These are phyloP conservation scores for Naumovozyma baii DNA, from an alignment of 805 yeast genomes.

Conservation along the genomic window DNA sequence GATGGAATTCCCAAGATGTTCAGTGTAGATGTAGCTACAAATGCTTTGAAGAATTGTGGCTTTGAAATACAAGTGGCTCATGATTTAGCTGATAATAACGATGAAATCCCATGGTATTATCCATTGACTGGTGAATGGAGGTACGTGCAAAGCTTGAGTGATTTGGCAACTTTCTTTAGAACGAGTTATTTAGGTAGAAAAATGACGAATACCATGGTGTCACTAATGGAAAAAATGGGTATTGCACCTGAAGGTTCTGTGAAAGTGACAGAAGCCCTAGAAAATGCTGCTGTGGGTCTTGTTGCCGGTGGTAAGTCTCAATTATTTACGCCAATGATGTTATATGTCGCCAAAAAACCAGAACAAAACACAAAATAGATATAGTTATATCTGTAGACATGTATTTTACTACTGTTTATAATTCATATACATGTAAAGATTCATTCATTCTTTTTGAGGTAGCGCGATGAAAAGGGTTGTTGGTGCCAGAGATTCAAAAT, in stretches of 20 bases:
- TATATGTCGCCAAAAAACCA: constrained; percentile 84
- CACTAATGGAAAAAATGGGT: constrained; percentile 73
- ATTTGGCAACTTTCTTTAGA: constrained; percentile 77
- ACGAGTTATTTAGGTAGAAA: constrained; percentile 80
- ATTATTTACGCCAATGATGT: constrained; percentile 96
- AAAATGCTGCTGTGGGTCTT: constrained; percentile 92
- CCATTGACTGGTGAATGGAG: constrained; percentile 93
- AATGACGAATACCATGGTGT: constrained; percentile 71
- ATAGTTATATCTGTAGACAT: constrained; percentile 1
- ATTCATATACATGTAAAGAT: too few relatives aligned
- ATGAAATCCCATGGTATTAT: constrained; percentile 93
- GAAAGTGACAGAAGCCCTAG: constrained; percentile 85
- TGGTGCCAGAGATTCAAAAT: too few relatives aligned
- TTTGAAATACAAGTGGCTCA: constrained; percentile 65
- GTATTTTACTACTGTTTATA: neutral
- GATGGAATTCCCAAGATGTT: constrained; percentile 99
- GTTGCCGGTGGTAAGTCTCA: constrained; percentile 87
- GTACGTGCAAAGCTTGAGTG: constrained; percentile 69
- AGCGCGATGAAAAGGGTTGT: neutral
- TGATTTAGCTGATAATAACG: constrained; percentile 80
- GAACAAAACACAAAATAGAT: constrained; percentile 16
- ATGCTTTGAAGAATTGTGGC: constrained; percentile 80
- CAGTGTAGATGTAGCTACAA: constrained; percentile 70
- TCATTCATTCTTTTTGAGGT: neutral
- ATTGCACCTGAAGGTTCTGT: constrained; percentile 88